A percentile compares a stretch with the other conserved stretches of the same genome.
phyloP scores from a whole-genome alignment of 202 grass and related monocot species.

The Setaria viridis region DNA sequence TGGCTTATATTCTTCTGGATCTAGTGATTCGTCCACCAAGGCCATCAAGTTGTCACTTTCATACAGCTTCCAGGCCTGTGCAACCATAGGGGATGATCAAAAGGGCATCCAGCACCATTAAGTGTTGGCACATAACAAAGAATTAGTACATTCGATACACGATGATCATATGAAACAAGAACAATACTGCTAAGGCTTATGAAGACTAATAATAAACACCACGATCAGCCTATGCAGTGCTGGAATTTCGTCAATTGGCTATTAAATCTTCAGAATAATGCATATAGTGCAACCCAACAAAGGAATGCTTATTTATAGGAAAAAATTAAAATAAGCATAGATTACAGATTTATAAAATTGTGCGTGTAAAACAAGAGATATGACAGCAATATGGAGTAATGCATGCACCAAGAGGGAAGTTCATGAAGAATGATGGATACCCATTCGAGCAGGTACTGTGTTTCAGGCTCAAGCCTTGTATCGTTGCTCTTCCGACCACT shows the following conservation, averaged over 20 bases:
- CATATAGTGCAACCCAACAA: conserved; percentile 30
- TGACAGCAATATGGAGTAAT: conserved; percentile 24
- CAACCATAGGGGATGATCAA: conserved; percentile 34
- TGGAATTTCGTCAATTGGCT: conserved; percentile 26
- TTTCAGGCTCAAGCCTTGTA: conserved; percentile 63
- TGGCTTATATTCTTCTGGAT: conserved; percentile 58
- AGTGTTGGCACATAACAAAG: neutral
- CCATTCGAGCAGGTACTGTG: conserved; percentile 86
- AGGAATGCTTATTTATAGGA: conserved; percentile 16
- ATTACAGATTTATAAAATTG: conserved; percentile 14
- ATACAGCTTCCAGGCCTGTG: conserved; percentile 83
- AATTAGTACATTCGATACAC: conserved; percentile 26
- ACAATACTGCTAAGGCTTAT: neutral
- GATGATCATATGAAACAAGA: conserved; percentile 21
- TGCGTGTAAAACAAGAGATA: conserved; percentile 36
- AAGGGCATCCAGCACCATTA: neutral
- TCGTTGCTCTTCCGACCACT: conserved; percentile 87
- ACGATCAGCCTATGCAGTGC: conserved; percentile 12
- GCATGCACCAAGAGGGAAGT: conserved; percentile 23
- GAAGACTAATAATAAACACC: conserved; percentile 25
- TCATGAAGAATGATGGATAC: conserved; percentile 53
- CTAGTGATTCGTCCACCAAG: conserved; percentile 63
- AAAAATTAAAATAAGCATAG: conserved; percentile 22
- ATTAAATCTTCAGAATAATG: conserved; percentile 28
- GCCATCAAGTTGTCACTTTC: conserved; percentile 57